These are phyloP conservation scores for Starmerella kuoi DNA, from an alignment of 805 yeast species.

Conservation along the genomic window DNA sequence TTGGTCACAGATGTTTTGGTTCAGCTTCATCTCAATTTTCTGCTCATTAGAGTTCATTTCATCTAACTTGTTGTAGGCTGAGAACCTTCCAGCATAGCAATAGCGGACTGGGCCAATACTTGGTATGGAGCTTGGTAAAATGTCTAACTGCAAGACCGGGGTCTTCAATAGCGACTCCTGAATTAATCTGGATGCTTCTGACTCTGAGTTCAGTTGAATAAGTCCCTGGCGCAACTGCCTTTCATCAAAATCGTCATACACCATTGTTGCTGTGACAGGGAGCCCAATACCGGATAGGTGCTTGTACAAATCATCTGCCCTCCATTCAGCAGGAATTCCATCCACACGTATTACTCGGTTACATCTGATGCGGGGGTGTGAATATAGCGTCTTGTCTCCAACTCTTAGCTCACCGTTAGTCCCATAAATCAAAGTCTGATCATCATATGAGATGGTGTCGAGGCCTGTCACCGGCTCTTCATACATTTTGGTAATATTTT, in stretches of 20 bases:
- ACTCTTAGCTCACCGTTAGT: slow-evolving; percentile 1
- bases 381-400: not conserved
- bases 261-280: slow-evolving; percentile 7
- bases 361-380: not conserved
- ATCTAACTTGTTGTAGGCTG: slow-evolving; percentile 13
- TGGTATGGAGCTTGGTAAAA: slow-evolving; percentile 8
- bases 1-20: no score
- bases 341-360: slow-evolving; percentile 18
- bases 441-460: not conserved
- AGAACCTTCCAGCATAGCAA: slow-evolving; percentile 12
- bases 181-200: slow-evolving; percentile 1
- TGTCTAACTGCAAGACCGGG: slow-evolving; percentile 1
- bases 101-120: slow-evolving; percentile 14
- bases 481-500: no score
- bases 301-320: slow-evolving; percentile 10
- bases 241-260: slow-evolving; percentile 18
- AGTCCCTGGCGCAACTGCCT: slow-evolving; percentile 13
- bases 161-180: not conserved
- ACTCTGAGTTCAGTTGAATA: slow-evolving; percentile 4
- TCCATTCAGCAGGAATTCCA: slow-evolving; percentile 16
- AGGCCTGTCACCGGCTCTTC: no score
- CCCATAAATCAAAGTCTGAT: not conserved
- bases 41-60: no score
- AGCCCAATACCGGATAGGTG: slow-evolving; percentile 5
- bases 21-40: no score